Conservation (phyloP, 2,329 filamentous ascomycete genomes). For the Xylaria arbuscula region DNA sequence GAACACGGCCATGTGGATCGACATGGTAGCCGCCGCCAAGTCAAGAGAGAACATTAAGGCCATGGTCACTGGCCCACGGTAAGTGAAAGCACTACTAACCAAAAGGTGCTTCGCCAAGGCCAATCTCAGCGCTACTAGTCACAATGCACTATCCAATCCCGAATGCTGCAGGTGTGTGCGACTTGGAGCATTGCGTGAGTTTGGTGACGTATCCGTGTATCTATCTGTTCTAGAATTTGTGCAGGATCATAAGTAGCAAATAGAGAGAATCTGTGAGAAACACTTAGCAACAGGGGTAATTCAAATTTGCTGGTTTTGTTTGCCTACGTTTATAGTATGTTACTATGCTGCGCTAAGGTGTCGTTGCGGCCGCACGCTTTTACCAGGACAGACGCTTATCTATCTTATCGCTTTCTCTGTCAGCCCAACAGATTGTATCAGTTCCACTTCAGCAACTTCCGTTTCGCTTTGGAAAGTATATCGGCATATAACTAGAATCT, state of each 20-base stretch:
- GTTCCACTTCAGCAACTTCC: too few relatives aligned
- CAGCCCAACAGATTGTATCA: too few relatives aligned
- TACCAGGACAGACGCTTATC: too few relatives aligned
- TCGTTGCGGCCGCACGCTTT: too few relatives aligned
- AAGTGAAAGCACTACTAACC: neutral
- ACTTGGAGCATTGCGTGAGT: neutral
- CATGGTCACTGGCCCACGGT: slow-evolving; percentile 25
- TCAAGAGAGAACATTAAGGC: slow-evolving; percentile 26
- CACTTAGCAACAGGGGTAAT: neutral
- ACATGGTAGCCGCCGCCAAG: slow-evolving; percentile 28
- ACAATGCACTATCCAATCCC: neutral
- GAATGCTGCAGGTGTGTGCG: neutral
- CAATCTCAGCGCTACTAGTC: neutral
- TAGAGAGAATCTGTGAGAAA: neutral
- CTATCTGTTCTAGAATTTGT: neutral
- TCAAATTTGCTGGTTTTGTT: neutral
- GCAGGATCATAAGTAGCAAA: neutral
- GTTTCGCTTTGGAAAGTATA: too few relatives aligned
- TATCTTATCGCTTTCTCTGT: too few relatives aligned
- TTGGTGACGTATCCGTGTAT: neutral
- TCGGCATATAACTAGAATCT: too few relatives aligned
- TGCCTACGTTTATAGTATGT: too few relatives aligned
- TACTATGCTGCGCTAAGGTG: too few relatives aligned
- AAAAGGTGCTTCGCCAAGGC: neutral
- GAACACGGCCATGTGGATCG: slow-evolving; percentile 29